Base-by-base conservation (phyloP, 1,284 basidiomycete species). In the Ustilago nuda region DNA sequence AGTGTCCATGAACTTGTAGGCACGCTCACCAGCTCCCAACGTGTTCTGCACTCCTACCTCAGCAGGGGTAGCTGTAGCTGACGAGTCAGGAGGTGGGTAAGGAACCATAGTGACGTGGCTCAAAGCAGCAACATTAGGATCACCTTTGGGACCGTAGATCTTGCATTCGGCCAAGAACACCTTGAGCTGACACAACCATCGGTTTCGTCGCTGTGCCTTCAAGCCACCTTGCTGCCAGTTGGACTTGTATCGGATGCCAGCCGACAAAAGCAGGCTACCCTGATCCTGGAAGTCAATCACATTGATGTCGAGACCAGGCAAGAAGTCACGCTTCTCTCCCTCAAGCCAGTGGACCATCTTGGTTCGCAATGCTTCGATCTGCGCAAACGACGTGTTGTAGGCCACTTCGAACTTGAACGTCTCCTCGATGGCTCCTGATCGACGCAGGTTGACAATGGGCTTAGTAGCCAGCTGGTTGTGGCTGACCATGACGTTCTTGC, bases 101-200 rank as follows among this genome's bases (percentile, higher is more conserved):
- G 77, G 77, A 1, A 76, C 65, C 17, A 43, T 61, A 17, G 71
- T 67, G 39, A 76, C 60, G 54, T 67, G 63, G 53, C 56, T 72
- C 50, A 62, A 51, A 2, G 56, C 15, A n/a, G 55, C 48, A 17
- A 64, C 61, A 30, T 66, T 61, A 15, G 77, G 77, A 46, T 79
- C 88, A 32, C 92, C 93, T 56, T 68, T 87, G 6, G 93, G 92
- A 6, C 93, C 94, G 81, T 88, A 94, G 71, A 96, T 92, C 78
- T 90, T 88, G 60, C 91, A 87, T 64, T 93, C 91, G 39, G 89
- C 88, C 66, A 96, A 87, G 37, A 90, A 88, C 46, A 89, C 86
- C 87, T 95, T 95, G 70, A 97, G 88, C 30, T 92, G 92, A 85
- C 93, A 95, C 45, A 95, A 89, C 93, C 94, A 95, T 87, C 93